Conservation (phyloP, 163 green algal species). For the Chlamydomonas reinhardtii region DNA sequence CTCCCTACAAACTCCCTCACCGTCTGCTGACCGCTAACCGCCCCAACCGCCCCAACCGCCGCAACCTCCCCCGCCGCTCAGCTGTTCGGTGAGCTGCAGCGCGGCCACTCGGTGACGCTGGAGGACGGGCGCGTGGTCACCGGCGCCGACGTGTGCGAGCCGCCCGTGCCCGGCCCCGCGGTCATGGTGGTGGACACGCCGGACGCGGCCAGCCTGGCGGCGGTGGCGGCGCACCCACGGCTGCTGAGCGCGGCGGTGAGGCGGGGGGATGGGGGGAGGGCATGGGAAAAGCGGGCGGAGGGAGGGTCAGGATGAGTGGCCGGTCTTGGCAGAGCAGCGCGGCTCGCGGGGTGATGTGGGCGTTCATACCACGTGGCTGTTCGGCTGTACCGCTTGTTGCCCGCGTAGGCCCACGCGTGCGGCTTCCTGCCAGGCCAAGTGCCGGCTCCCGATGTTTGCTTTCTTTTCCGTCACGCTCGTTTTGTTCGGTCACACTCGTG, state of each 20-base stretch:
- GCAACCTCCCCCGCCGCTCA: background rate
- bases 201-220: background rate
- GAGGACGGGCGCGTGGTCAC: conserved; percentile 67
- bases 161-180: conserved; percentile 72
- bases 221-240: conserved; percentile 48
- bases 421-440: too few relatives aligned
- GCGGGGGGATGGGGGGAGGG: background rate
- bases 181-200: conserved; percentile 91
- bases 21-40: background rate
- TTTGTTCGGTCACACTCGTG: too few relatives aligned
- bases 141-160: conserved; percentile 78
- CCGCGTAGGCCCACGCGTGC: too few relatives aligned
- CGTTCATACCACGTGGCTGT: too few relatives aligned
- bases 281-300: background rate
- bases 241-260: conserved; percentile 42
- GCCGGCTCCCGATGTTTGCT: too few relatives aligned
- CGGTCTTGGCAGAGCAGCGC: too few relatives aligned
- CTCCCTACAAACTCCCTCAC: too few relatives aligned
- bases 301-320: too few relatives aligned
- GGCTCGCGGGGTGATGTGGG: too few relatives aligned
- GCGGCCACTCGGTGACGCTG: conserved; percentile 63
- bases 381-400: too few relatives aligned
- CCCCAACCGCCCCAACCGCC: background rate
- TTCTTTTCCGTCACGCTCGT: too few relatives aligned
- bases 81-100: conserved; percentile 77